Evolutionary conservation across 257 asterid species (phyloP).

Genomic region (Eucommia ulmoides): DNA sequence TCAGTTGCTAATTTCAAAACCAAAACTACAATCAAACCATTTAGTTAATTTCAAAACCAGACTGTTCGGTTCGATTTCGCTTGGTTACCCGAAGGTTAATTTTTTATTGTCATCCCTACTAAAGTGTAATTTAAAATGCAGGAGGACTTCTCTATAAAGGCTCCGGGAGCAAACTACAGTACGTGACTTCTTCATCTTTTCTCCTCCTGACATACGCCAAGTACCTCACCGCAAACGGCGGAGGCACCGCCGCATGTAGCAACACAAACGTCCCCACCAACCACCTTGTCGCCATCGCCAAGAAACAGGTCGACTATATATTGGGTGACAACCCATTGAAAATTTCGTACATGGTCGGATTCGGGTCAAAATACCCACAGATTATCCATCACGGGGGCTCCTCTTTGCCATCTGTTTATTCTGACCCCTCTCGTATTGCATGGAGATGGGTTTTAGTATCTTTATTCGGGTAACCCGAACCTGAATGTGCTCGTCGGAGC

Average conservation of each 20-base stretch:
- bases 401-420: constrained; percentile 53
- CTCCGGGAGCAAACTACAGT: constrained; percentile 96
- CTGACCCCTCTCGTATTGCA: constrained; percentile 44
- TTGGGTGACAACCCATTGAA: constrained; percentile 90
- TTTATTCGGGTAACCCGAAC: constrained; percentile 69
- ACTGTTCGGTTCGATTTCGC: too few species aligned
- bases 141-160: constrained; percentile 89
- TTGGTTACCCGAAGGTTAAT: too few species aligned
- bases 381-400: constrained; percentile 90
- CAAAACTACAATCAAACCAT: too few species aligned
- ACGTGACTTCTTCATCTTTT: constrained; percentile 68
- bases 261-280: constrained; percentile 46
- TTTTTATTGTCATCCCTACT: too few species aligned
- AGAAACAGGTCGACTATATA: constrained; percentile 69
- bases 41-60: too few species aligned
- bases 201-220: constrained; percentile 73
- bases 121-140: too few species aligned
- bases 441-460: constrained; percentile 68
- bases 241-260: constrained; percentile 29
- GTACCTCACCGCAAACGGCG: constrained; percentile 56
- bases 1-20: too few species aligned
- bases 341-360: constrained; percentile 94
- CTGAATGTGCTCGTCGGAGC: constrained; percentile 85
- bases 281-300: constrained; percentile 49
- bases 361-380: constrained; percentile 55